Conservation (phyloP, 2,329 filamentous ascomycete genomes). For the Phyllosticta ampelicida region DNA sequence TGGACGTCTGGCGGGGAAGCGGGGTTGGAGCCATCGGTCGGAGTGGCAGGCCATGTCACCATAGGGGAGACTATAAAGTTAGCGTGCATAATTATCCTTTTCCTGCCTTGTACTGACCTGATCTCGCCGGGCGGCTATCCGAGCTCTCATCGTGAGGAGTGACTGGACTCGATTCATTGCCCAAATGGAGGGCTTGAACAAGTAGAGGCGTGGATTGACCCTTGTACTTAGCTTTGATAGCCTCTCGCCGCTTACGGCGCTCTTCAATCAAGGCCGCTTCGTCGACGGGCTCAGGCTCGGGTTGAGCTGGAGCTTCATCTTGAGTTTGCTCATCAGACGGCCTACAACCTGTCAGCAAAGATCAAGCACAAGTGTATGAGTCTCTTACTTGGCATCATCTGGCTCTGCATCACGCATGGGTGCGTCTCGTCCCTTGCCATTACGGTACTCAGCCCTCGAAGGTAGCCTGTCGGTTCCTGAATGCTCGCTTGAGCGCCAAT, state of each 20-base stretch:
- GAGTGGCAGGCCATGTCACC: slow-evolving; percentile 25
- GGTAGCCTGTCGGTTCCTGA: slow-evolving; percentile 1
- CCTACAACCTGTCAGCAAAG: background rate
- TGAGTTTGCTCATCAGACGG: slow-evolving; percentile 15
- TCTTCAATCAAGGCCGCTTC: slow-evolving; percentile 77
- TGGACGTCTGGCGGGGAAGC: slow-evolving; percentile 29
- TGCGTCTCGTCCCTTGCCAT: background rate
- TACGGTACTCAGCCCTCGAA: background rate
- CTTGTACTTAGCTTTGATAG: slow-evolving; percentile 73
- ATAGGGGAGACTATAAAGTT: slow-evolving; percentile 19
- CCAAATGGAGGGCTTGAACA: slow-evolving; percentile 60
- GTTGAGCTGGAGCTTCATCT: slow-evolving; percentile 35
- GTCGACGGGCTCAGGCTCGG: slow-evolving; percentile 39
- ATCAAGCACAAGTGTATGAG: background rate
- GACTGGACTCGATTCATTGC: slow-evolving; percentile 46
- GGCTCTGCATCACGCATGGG: background rate
- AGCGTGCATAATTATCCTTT: background rate
- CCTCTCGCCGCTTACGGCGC: slow-evolving; percentile 72
- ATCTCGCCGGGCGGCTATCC: slow-evolving; percentile 19
- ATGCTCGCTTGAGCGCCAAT: slow-evolving; percentile 9
- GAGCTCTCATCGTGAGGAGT: slow-evolving; percentile 42
- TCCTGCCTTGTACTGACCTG: slow-evolving; percentile 29
- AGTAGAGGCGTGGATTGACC: slow-evolving; percentile 59
- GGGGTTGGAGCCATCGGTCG: slow-evolving; percentile 27
- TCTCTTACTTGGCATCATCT: background rate